Base-by-base conservation (phyloP, 2,329 filamentous ascomycete genomes). In the Hymenoscyphus albidus region DNA sequence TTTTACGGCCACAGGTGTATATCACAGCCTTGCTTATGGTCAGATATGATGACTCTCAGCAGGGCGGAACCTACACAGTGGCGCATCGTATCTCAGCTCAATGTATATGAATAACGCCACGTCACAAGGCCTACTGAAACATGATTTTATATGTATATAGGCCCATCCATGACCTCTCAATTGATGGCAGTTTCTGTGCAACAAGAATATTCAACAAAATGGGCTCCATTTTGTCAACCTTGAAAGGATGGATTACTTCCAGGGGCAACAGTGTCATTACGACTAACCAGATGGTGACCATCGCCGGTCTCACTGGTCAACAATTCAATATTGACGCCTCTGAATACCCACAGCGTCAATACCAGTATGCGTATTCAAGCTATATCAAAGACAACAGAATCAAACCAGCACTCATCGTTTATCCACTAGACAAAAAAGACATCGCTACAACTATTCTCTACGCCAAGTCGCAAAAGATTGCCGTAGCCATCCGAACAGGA, bases 401-500 rank as follows among this genome's bases (percentile, higher is more conserved):
- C 70, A 73, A 79, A 63, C 81, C 81, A 2, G 77, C 69, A 2
- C 72, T 81, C 38, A 81, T 83, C 48, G 71, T 82, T 0, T 77
- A 79, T 61, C 80, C 81, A 3, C 76, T 76, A 31, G 74, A 73
- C 56, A 77, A 80, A 32, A 71, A 79, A 22, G 81, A 83, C 59
- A 79, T 82, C 59, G 70, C 74, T 12, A 67, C 71, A 6, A 72
- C 77, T 1, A 68, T 83, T 6, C 74, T 76, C 54, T 80, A 79
- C 64, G 80, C 80, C 1, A 77, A 73, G 51, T 69, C 74, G 3
- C 73, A 77, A 60, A 77, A 76, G 2, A 73, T 80, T 16, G 76
- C 79, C 3, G 75, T 83, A 1, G 79, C 81, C 10, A 76, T 82
- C 63, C 78, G 76, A 64, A 82, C 75, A 1, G 81, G 81, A 0